Percentiles rank a stretch among this genome's conserved stretches.
These are phyloP conservation scores for Pythium plurisporium DNA, from an alignment of 352 stramenopile genomes.

Conservation along the genomic window DNA sequence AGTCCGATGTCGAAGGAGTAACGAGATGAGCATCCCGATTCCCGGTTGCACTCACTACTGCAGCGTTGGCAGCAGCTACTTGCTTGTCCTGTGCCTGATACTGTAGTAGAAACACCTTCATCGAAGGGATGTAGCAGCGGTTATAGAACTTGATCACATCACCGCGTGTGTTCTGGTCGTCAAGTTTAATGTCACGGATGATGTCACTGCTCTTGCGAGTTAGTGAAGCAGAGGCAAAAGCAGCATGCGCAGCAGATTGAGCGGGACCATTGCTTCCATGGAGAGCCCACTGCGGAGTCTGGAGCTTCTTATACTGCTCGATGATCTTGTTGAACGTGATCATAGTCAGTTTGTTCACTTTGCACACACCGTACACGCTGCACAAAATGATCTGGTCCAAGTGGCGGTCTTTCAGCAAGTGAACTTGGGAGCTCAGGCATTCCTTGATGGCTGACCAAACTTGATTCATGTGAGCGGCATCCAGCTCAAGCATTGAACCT, in stretches of 20 bases:
- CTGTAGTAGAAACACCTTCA: constrained; percentile 86
- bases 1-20: constrained; percentile 57
- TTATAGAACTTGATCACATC: constrained; percentile 92
- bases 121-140: constrained; percentile 69
- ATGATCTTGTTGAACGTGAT: constrained; percentile 79
- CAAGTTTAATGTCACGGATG: constrained; percentile 77
- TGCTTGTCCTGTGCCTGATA: constrained; percentile 83
- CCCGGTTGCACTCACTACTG: constrained; percentile 36
- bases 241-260: constrained; percentile 10
- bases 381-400: constrained; percentile 81
- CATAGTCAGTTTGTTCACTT: constrained; percentile 69
- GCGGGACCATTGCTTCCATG: constrained; percentile 13
- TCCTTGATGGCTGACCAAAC: constrained; percentile 86
- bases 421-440: constrained; percentile 57
- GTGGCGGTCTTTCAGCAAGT: constrained; percentile 67
- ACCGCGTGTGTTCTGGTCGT: constrained; percentile 46
- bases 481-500: constrained; percentile 59
- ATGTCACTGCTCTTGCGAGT: constrained; percentile 49
- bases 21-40: constrained; percentile 35
- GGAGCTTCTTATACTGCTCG: constrained; percentile 71
- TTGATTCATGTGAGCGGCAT: constrained; percentile 76
- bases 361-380: constrained; percentile 82
- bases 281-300: constrained; percentile 30
- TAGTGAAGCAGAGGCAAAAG: constrained; percentile 28
- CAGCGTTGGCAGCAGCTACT: constrained; percentile 65